Conservation (phyloP, 768 basidiomycete species). For the Panellus pusillus region DNA sequence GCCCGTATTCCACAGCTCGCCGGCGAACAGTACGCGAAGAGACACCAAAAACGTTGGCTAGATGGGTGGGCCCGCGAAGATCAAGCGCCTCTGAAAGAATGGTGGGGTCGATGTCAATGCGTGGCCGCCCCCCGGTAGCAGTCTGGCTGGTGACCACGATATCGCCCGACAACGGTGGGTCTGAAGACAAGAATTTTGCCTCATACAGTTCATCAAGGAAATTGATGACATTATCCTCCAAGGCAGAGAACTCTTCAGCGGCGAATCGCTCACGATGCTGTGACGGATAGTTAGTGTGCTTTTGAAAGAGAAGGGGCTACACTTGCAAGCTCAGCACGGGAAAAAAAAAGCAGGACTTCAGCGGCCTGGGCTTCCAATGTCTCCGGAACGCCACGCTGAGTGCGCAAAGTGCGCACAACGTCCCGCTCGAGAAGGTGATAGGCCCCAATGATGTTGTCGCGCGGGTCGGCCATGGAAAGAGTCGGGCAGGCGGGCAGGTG, state of each 20-base stretch:
- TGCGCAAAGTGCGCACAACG: conserved; percentile 6
- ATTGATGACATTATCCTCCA: conserved; percentile 13
- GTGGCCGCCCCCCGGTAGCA: too few species aligned
- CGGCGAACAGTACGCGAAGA: conserved; percentile 7
- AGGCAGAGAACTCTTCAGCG: conserved; percentile 9
- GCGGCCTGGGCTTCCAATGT: not conserved
- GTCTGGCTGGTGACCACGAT: not conserved
- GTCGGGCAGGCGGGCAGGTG: too few species aligned
- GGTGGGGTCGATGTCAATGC: too few species aligned
- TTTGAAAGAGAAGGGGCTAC: not conserved
- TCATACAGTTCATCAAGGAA: conserved; percentile 21
- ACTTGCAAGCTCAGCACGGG: not conserved
- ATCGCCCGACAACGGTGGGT: conserved; percentile 1
- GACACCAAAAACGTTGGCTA: not conserved
- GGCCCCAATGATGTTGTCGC: conserved; percentile 23
- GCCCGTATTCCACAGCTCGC: conserved; percentile 18
- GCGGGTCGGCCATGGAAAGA: conserved; percentile 29
- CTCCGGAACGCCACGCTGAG: conserved; percentile 6
- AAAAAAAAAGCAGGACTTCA: conserved; percentile 3
- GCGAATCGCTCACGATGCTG: conserved; percentile 12
- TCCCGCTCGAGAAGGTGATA: not conserved
- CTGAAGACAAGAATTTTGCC: conserved; percentile 12
- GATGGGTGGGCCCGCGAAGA: conserved; percentile 10
- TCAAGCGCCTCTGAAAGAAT: conserved; percentile 29
- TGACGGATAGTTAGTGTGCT: too few species aligned